A percentile compares a stretch with the other conserved stretches of the same genome.
Conservation (phyloP, 768 basidiomycete genomes). For the Trametes cinnabarina region DNA sequence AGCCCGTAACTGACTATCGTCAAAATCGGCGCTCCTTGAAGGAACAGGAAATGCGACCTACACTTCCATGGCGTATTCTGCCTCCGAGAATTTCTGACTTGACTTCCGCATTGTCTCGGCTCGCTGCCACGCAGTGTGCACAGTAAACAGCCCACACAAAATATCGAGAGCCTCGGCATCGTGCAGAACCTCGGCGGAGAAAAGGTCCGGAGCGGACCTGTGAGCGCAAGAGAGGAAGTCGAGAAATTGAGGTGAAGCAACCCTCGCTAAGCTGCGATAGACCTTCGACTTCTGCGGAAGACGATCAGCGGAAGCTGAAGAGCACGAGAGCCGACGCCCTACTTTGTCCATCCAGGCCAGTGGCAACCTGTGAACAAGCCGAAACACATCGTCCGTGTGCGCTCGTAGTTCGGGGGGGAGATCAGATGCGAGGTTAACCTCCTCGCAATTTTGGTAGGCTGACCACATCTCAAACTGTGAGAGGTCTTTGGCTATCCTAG, state of each 20-base stretch:
- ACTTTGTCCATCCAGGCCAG: slow-evolving; percentile 44
- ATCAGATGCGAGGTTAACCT: slow-evolving; percentile 43
- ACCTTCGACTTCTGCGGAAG: not conserved
- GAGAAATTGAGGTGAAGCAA: slow-evolving; percentile 29
- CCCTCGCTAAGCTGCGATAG: slow-evolving; percentile 26
- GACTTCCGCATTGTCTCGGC: slow-evolving; percentile 43
- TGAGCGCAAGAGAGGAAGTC: slow-evolving; percentile 35
- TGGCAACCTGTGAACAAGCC: slow-evolving; percentile 37
- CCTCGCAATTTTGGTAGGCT: slow-evolving; percentile 47
- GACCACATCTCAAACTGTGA: slow-evolving; percentile 49
- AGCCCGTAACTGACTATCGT: slow-evolving; percentile 41
- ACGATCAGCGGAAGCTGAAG: too few relatives aligned
- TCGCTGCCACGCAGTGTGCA: slow-evolving; percentile 46
- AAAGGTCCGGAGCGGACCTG: slow-evolving; percentile 38
- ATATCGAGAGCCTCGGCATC: slow-evolving; percentile 23
- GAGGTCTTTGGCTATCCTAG: slow-evolving; percentile 11
- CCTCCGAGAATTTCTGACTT: slow-evolving; percentile 50
- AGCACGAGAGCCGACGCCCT: not conserved
- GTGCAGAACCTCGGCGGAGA: slow-evolving; percentile 30
- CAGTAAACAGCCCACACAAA: slow-evolving; percentile 39
- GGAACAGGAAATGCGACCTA: slow-evolving; percentile 28
- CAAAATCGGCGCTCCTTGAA: not conserved
- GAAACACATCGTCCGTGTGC: slow-evolving; percentile 40
- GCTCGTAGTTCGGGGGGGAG: slow-evolving; percentile 39
- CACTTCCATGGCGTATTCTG: slow-evolving; percentile 56